phyloP scores from a whole-genome alignment of 2,329 filamentous ascomycete species.

The Zopfia rhizophila region DNA sequence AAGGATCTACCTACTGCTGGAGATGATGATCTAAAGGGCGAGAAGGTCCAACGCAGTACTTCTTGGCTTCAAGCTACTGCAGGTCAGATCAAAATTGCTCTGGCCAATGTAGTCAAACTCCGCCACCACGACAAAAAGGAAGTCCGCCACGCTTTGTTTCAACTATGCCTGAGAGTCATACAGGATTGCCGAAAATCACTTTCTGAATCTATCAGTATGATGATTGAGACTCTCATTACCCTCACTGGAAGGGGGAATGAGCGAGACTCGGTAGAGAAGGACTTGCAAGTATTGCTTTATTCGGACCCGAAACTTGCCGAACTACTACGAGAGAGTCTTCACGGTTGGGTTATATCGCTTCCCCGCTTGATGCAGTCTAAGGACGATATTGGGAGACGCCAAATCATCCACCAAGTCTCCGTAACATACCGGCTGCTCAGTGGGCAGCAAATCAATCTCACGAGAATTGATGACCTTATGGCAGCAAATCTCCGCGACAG shows the following conservation, averaged over 20 bases:
- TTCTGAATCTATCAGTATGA: constrained; percentile 72
- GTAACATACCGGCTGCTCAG: constrained; percentile 75
- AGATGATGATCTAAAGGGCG: constrained; percentile 18
- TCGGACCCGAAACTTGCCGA: constrained; percentile 72
- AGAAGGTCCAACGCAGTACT: constrained; percentile 54
- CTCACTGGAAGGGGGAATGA: constrained; percentile 62
- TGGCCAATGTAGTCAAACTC: constrained; percentile 80
- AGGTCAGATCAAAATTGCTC: constrained; percentile 82
- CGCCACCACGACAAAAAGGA: constrained; percentile 75
- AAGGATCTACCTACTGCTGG: constrained; percentile 33
- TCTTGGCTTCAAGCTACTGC: constrained; percentile 84
- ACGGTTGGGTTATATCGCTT: constrained; percentile 83
- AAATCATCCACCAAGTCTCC: constrained; percentile 79
- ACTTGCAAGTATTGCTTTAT: constrained; percentile 69
- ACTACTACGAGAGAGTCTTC: constrained; percentile 74
- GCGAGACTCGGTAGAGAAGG: constrained; percentile 54
- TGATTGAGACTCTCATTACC: constrained; percentile 83
- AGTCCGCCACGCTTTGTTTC: constrained; percentile 73
- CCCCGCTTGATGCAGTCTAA: constrained; percentile 84
- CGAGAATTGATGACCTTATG: constrained; percentile 73
- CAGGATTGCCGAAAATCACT: constrained; percentile 82
- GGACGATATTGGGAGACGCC: constrained; percentile 80
- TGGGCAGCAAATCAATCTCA: constrained; percentile 70
- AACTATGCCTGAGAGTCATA: constrained; percentile 77
- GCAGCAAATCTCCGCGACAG: constrained; percentile 79